Base-by-base conservation (phyloP, 768 basidiomycete genomes). In the Pisolithus microcarpus region DNA sequence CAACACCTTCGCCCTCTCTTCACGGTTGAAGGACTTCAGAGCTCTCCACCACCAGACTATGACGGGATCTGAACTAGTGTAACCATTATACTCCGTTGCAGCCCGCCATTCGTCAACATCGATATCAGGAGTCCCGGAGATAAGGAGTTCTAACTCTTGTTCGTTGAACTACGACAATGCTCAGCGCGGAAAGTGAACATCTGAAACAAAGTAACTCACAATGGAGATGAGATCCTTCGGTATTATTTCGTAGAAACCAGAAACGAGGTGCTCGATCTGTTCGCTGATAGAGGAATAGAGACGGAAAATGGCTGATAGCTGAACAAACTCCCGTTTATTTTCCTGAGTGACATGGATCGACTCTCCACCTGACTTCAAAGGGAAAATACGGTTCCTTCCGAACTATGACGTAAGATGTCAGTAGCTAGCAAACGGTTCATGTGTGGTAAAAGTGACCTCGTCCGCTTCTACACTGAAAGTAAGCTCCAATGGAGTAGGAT, bases 11-110 rank as follows among this genome's bases (percentile, higher is more conserved):
- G 96, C 93, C 50, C 92, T 77, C 69, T 99, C 96, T 60, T 97
- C 94, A 31, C 95, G 87, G 58, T 88, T 91, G 73, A 97, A 97
- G 8, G 92, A 95, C 69, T 98, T 92, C 39, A 99, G 79, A 2
- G 95, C 95, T 57, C 96, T 81, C 96, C 96, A 99, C 87, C 92
- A 97, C 94, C 94, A 99, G 26, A 90, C 85, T 53, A 98, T 93
- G 61, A 95, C 93, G 6, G 95, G 91, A 65, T 99, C 94, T 3
- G 87, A 88, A 60, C 86, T 79, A 6, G 78, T 80, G 65, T 91
- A 92, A 43, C 90, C 88, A 55, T 85, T 90, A 70, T 93, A 91
- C 62, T 93, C 91, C 3, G 90, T 93, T 11, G 90, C 89, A 15
- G 87, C 84, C 48, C 90, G 81, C 91, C 92, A 94, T 68, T 98